A percentile compares a stretch with the other conserved stretches of the same genome.
These are phyloP conservation scores for Coemansia sp. DNA, from an alignment of 192 early-diverging fungal species.

Conservation along the genomic window DNA sequence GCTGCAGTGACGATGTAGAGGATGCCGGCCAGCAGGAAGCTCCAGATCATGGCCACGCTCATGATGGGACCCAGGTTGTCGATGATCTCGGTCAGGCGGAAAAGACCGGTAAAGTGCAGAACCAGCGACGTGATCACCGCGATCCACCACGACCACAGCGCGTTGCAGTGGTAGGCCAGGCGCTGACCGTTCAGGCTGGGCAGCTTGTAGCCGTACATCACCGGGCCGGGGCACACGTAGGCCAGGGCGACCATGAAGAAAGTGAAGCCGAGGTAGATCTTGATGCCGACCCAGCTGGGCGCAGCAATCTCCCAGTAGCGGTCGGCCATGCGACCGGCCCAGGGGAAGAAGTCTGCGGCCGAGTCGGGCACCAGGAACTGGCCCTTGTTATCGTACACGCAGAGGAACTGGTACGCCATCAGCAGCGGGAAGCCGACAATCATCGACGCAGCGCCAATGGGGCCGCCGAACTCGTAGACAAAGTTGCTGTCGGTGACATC, in stretches of 20 bases:
- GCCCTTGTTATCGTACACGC: slow-evolving; percentile 67
- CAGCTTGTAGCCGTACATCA: slow-evolving; percentile 67
- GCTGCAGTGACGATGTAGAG: slow-evolving; percentile 60
- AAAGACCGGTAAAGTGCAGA: slow-evolving; percentile 69
- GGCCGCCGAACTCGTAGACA: slow-evolving; percentile 74
- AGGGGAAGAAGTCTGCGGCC: slow-evolving; percentile 41
- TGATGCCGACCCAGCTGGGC: slow-evolving; percentile 58
- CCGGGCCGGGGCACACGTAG: slow-evolving; percentile 65
- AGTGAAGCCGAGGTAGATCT: slow-evolving; percentile 63
- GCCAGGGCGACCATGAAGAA: slow-evolving; percentile 62
- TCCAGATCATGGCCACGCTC: slow-evolving; percentile 66
- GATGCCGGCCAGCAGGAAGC: slow-evolving; percentile 63
- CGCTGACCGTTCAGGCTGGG: slow-evolving; percentile 68
- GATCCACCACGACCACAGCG: slow-evolving; percentile 64
- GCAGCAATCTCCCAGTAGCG: slow-evolving; percentile 58
- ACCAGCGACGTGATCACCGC: slow-evolving; percentile 57
- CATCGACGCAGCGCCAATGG: slow-evolving; percentile 66
- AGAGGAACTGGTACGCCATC: slow-evolving; percentile 76
- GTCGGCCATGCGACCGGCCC: slow-evolving; percentile 48
- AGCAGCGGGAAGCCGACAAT: slow-evolving; percentile 70
- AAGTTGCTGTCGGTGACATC: slow-evolving; percentile 62
- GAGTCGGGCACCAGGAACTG: slow-evolving; percentile 55
- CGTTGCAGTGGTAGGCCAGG: slow-evolving; percentile 88
- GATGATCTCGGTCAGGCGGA: slow-evolving; percentile 61
- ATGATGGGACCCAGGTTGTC: slow-evolving; percentile 64